phyloP scores from a whole-genome alignment of 768 basidiomycete species.

The Candolleomyces aberdarensis region DNA sequence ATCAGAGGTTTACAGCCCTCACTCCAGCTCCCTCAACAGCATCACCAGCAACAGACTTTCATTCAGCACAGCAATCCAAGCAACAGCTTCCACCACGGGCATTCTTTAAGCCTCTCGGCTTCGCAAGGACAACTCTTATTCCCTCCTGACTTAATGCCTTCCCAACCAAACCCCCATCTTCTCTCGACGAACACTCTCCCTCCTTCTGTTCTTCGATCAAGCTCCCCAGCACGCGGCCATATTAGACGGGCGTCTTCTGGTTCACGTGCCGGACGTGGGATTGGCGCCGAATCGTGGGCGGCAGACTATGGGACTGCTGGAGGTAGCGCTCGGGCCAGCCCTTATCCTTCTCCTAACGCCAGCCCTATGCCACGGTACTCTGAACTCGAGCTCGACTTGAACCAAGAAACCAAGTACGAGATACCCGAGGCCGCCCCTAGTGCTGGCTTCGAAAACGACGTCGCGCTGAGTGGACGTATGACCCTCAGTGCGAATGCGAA shows the following conservation, averaged over 20 bases:
- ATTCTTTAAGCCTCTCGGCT: constrained; percentile 15
- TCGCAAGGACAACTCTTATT: constrained; percentile 9
- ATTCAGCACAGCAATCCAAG: constrained; percentile 7
- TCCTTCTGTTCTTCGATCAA: constrained; percentile 8
- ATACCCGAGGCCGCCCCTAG: constrained; percentile 20
- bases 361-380: constrained; percentile 53
- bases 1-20: constrained; percentile 23
- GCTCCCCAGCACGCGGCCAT: constrained; percentile 26
- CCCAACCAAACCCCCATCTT: constrained; percentile 7
- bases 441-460: constrained; percentile 27
- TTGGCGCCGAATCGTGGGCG: constrained; percentile 29
- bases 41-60: constrained; percentile 5
- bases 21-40: constrained; percentile 1
- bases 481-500: constrained; percentile 5
- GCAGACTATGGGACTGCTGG: constrained; percentile 21
- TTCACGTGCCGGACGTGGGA: constrained; percentile 33
- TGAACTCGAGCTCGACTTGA: constrained; percentile 33
- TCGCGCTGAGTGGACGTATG: constrained; percentile 22
- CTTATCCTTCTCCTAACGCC: constrained; percentile 68
- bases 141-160: constrained; percentile 8
- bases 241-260: constrained; percentile 41
- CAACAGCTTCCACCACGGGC: constrained; percentile 14
- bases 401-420: not conserved
- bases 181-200: constrained; percentile 4
- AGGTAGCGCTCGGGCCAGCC: constrained; percentile 41